Evolutionary conservation across 306 rosid species (phyloP).

Genomic region (Citrullus colocynthis): DNA sequence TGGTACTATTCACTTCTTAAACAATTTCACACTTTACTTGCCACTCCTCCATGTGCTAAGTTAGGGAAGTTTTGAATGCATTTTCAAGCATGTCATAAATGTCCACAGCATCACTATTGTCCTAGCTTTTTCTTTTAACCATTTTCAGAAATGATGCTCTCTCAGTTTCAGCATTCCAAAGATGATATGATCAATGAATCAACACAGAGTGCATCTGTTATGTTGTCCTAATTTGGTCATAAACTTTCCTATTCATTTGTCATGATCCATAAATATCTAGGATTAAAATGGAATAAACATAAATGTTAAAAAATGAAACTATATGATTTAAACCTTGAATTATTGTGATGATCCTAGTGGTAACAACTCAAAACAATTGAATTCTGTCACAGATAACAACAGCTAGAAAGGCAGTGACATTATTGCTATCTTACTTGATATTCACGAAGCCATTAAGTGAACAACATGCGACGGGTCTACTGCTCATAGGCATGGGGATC

Average conservation of each 20-base stretch:
- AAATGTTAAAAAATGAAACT: background rate
- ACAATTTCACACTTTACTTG: background rate
- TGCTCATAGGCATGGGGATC: constrained; percentile 87
- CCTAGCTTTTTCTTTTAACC: background rate
- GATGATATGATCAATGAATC: background rate
- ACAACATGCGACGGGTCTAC: constrained; percentile 76
- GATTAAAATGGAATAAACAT: background rate
- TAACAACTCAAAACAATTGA: background rate
- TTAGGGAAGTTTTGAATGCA: background rate
- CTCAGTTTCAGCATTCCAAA: background rate
- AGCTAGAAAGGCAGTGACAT: constrained; percentile 87
- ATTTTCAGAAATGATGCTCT: background rate
- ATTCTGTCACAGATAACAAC: constrained; percentile 61
- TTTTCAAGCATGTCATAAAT: background rate
- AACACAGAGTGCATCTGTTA: background rate
- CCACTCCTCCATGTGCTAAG: background rate
- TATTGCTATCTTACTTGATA: constrained; percentile 72
- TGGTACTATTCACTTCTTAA: constrained; percentile 33
- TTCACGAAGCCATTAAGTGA: constrained; percentile 92
- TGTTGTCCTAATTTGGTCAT: background rate
- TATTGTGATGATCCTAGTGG: background rate
- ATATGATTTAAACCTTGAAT: background rate
- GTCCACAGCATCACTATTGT: background rate
- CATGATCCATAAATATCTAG: background rate
- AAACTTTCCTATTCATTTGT: background rate